Base-by-base conservation (phyloP, 306 rosid genomes). In the Casuarina equisetifolia region DNA sequence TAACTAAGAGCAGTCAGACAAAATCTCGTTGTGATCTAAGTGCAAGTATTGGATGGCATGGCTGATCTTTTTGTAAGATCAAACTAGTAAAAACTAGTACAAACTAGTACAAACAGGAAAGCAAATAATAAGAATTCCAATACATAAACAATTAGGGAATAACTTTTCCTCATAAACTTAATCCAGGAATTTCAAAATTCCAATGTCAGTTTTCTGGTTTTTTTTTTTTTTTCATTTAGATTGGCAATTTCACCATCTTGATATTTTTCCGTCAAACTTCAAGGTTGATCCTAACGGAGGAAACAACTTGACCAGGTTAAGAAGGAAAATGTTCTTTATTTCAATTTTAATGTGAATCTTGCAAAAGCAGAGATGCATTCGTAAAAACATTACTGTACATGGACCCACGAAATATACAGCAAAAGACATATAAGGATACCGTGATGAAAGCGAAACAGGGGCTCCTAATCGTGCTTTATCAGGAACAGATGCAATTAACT, bases 401-500 rank as follows among this genome's bases (percentile, higher is more conserved):
- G 39, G 82, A 74, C 71, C 74, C 49, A 61, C 12, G 59, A 9
- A 9, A 66, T 62, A 83, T 68, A 69, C 11, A 44, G 77, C 75
- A 75, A 43, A 76, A 78, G 64, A 67, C 55, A 76, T 48, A 79
- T 12, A 77, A 85, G 97, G 92, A 92, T 95, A 95, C 98, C 89
- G 93, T 40, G 98, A 85, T 58, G 97, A 89, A 73, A 92, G 84
- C 44, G 88, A 86, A 82, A 87, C 74, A 19, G 69, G 79, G 77
- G 89, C 88, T 82, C 85, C 88, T 78, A 84, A 77, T 86, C 90
- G 90, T 77, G 91, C 97, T 88, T 91, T 95, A 85, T 95, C 97
- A 59, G 98, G 97, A 86, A 95, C 79, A 70, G 98, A 95, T 76
- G 90, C 88, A 83, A 95, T 87, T 76, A 89, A 78, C 82, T 92